phyloP scores from a whole-genome alignment of 2,329 filamentous ascomycete genomes.

The Colletotrichum sp. region DNA sequence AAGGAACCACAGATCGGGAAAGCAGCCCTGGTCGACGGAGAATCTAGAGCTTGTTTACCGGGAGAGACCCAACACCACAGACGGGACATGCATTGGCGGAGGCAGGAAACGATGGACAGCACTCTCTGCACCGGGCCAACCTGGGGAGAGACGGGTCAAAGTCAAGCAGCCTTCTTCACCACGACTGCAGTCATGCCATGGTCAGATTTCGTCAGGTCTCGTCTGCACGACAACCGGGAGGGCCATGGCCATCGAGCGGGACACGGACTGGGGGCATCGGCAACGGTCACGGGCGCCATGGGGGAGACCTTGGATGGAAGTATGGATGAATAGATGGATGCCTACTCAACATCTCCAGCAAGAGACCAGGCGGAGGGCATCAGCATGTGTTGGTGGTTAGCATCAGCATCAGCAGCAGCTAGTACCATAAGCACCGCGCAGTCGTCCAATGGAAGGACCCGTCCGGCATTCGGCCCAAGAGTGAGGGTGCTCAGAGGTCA shows the following conservation, averaged over 20 bases:
- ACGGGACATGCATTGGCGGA: not conserved
- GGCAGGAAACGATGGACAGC: not conserved
- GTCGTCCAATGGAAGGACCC: not conserved
- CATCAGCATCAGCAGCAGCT: not conserved
- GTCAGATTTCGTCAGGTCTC: not conserved
- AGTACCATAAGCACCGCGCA: not conserved
- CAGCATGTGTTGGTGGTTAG: not conserved
- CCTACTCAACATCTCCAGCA: not conserved
- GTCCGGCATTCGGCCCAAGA: not conserved
- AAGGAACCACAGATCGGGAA: not conserved
- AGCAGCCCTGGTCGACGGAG: not conserved
- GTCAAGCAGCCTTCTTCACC: not conserved
- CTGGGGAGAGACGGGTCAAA: not conserved
- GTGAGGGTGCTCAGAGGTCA: not conserved
- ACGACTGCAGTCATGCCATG: not conserved
- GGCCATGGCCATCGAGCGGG: not conserved
- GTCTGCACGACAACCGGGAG: not conserved
- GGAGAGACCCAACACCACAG: not conserved
- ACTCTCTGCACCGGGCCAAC: not conserved
- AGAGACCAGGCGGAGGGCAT: not conserved
- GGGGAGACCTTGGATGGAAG: not conserved
- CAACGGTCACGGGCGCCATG: not conserved
- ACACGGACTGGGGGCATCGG: not conserved
- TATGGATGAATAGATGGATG: not conserved
- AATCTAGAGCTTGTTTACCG: conserved; percentile 7